Evolutionary conservation across 495 filamentous ascomycete species (phyloP).

Genomic region (Neurospora hispaniola): DNA sequence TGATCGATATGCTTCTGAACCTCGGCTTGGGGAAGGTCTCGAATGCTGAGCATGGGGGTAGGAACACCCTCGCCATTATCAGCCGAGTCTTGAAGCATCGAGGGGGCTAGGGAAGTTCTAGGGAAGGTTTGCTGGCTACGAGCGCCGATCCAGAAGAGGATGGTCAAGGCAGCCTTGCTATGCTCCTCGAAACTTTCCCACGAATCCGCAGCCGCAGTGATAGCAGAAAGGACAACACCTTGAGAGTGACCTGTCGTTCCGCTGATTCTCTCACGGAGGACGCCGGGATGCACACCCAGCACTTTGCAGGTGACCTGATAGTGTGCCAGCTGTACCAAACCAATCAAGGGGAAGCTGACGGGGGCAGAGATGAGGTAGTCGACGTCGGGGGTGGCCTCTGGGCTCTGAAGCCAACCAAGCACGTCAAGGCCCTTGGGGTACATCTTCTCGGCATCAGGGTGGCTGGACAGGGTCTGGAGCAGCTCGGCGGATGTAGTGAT

Average conservation of each 20-base stretch:
- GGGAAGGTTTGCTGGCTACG: conserved; percentile 97
- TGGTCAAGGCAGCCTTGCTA: conserved; percentile 66
- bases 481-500: conserved; percentile 68
- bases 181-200: conserved; percentile 84
- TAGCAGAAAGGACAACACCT: conserved; percentile 88
- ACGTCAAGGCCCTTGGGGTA: conserved; percentile 94
- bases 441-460: conserved; percentile 82
- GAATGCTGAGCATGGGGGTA: conserved; percentile 95
- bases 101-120: conserved; percentile 83
- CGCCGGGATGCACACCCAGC: conserved; percentile 74
- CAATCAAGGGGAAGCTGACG: conserved; percentile 94
- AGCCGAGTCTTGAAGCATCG: conserved; percentile 82
- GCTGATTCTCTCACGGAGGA: conserved; percentile 66
- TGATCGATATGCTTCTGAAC: conserved; percentile 92
- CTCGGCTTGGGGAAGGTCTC: conserved; percentile 72
- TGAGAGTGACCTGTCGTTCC: conserved; percentile 97
- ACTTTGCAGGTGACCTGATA: conserved; percentile 88
- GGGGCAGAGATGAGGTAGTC: conserved; percentile 96
- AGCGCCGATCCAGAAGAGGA: conserved; percentile 99
- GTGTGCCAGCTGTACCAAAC: conserved; percentile 87
- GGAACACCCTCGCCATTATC: conserved; percentile 89
- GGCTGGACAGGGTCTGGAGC: conserved; percentile 70
- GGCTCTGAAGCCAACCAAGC: conserved; percentile 80
- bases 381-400: conserved; percentile 79
- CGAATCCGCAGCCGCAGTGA: conserved; percentile 71